Evolutionary conservation across 225 moss, liverwort and hornwort genomes (phyloP).

Genomic region (Climacium dendroides): DNA sequence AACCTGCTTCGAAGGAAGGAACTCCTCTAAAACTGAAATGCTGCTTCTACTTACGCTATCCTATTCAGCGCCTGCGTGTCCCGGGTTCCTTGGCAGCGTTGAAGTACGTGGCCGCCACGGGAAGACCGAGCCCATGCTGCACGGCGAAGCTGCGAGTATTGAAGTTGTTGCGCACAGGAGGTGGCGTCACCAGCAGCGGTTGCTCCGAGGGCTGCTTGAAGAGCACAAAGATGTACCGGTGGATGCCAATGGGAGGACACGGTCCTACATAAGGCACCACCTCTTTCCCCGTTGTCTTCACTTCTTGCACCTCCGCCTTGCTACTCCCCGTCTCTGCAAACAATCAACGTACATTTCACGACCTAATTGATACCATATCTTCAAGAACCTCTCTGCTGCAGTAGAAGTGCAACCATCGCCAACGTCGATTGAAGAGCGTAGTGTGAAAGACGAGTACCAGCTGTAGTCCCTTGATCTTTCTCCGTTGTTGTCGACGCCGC

Average conservation of each 20-base stretch:
- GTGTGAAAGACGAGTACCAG: background rate
- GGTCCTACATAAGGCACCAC: conserved; percentile 69
- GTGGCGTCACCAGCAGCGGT: conserved; percentile 37
- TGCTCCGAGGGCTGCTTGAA: conserved; percentile 57
- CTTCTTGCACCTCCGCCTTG: conserved; percentile 5
- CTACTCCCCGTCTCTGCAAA: background rate
- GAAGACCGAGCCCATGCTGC: conserved; percentile 59
- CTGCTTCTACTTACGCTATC: background rate
- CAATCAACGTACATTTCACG: background rate
- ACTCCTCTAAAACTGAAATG: background rate
- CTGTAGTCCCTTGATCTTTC: background rate
- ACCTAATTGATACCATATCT: background rate
- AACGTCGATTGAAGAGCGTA: background rate
- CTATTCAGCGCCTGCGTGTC: conserved; percentile 49
- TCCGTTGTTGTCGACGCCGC: background rate
- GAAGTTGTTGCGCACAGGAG: conserved; percentile 66
- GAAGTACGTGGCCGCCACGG: conserved; percentile 86
- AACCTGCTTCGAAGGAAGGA: background rate
- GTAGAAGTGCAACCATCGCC: background rate
- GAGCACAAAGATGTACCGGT: conserved; percentile 77
- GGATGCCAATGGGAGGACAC: conserved; percentile 88
- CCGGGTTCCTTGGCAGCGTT: conserved; percentile 94
- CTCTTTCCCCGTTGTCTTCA: conserved; percentile 24
- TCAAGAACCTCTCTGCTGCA: background rate
- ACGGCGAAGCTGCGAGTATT: conserved; percentile 57